Percentiles rank a stretch among this genome's conserved stretches.
These are phyloP conservation scores for Claviceps arundinis DNA, from an alignment of 2,329 filamentous ascomycete species.

Conservation along the genomic window DNA sequence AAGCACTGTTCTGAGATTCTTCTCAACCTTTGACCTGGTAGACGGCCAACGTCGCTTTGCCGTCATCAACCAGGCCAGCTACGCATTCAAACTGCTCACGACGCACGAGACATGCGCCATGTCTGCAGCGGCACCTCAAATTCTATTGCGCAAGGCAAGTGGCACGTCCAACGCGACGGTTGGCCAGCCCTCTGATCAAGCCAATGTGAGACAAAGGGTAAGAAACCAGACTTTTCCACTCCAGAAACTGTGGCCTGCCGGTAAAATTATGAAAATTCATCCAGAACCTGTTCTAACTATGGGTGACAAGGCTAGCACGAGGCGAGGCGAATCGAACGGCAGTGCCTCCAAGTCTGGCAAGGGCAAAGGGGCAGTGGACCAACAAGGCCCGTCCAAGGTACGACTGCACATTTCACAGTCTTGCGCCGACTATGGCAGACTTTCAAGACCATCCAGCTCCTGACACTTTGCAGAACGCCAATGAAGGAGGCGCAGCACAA, in stretches of 20 bases:
- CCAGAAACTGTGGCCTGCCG: neutral
- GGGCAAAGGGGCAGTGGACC: conserved; percentile 15
- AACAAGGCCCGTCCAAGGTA: conserved; percentile 17
- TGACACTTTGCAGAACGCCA: conserved; percentile 7
- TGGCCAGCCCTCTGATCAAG: conserved; percentile 9
- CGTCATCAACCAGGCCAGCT: neutral
- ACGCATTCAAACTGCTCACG: neutral
- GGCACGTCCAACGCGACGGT: conserved; percentile 14
- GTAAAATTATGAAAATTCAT: neutral
- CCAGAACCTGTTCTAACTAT: neutral
- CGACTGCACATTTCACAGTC: neutral
- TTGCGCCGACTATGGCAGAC: neutral
- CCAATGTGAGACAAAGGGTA: conserved; percentile 14
- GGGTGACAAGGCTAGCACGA: conserved; percentile 9
- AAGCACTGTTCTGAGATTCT: neutral
- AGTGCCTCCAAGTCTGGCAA: conserved; percentile 11
- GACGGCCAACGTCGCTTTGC: neutral
- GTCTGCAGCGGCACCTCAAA: conserved; percentile 22
- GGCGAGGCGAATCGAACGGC: conserved; percentile 11
- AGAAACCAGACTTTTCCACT: neutral
- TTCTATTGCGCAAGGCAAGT: conserved; percentile 23
- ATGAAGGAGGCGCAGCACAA: conserved; percentile 14
- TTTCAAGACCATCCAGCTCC: neutral
- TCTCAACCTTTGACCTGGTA: neutral
- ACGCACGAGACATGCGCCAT: conserved; percentile 19